phyloP scores from a whole-genome alignment of 225 moss, liverwort and hornwort species.

The Polytrichum commune region DNA sequence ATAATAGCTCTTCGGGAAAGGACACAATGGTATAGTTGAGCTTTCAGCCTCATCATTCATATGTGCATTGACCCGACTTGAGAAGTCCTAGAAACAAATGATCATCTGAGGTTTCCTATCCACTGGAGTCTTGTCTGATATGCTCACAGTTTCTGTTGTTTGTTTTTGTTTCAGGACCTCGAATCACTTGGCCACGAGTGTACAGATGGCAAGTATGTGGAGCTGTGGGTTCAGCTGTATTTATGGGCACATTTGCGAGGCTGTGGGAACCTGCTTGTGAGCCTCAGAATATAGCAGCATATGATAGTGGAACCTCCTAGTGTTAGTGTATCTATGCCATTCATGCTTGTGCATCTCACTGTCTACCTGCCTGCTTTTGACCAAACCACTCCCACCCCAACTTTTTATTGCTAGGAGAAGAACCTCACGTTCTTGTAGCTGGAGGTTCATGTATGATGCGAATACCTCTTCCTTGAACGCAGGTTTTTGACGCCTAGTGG shows the following conservation, averaged over 20 bases:
- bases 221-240: constrained; percentile 64
- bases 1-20: too few relatives aligned
- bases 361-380: not conserved
- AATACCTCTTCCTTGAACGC: too few relatives aligned
- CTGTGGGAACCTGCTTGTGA: constrained; percentile 96
- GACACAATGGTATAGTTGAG: too few relatives aligned
- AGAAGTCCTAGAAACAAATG: not conserved
- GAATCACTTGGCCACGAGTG: constrained; percentile 85
- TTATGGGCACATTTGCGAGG: constrained; percentile 57
- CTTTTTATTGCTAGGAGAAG: not conserved
- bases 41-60: too few relatives aligned
- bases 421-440: not conserved
- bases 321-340: not conserved
- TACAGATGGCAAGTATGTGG: constrained; percentile 88
- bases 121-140: not conserved
- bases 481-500: too few relatives aligned
- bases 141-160: not conserved
- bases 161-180: constrained; percentile 54
- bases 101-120: not conserved
- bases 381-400: not conserved
- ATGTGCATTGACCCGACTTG: not conserved
- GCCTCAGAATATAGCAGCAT: constrained; percentile 92
- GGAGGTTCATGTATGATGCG: not conserved
- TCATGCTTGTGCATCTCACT: not conserved
- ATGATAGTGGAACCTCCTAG: constrained; percentile 38